Percentiles rank a stretch among this genome's conserved stretches.
Conservation (phyloP, 148 eudicot species). For the Diospyros lotus region DNA sequence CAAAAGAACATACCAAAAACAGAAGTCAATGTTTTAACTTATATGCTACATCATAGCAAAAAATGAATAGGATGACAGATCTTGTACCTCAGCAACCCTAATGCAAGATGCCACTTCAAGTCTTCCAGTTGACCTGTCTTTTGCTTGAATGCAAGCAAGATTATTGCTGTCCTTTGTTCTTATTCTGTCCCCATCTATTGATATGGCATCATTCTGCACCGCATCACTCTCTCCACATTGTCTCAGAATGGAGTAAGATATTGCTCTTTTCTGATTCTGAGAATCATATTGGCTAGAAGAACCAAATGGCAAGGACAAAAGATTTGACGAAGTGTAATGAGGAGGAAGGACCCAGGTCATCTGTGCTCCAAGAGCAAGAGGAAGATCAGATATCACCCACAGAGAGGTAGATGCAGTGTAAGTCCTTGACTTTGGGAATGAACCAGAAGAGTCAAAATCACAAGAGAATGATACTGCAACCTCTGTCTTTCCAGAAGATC, state of each 20-base stretch:
- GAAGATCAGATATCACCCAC: slow-evolving; percentile 73
- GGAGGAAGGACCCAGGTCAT: slow-evolving; percentile 95
- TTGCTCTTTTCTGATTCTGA: slow-evolving; percentile 37
- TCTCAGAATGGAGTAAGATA: slow-evolving; percentile 63
- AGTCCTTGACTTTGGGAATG: slow-evolving; percentile 40
- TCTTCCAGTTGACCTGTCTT: slow-evolving; percentile 69
- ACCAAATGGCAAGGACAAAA: slow-evolving; percentile 52
- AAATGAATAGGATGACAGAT: slow-evolving; percentile 5
- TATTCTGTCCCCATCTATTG: slow-evolving; percentile 56
- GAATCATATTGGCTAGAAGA: slow-evolving; percentile 35
- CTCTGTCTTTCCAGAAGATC: slow-evolving; percentile 63
- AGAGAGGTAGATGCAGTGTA: slow-evolving; percentile 58
- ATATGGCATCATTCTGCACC: slow-evolving; percentile 34
- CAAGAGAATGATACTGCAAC: slow-evolving; percentile 73
- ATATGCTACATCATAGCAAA: slow-evolving; percentile 1
- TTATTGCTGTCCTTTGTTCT: slow-evolving; percentile 48
- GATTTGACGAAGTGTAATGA: slow-evolving; percentile 64
- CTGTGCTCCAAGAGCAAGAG: slow-evolving; percentile 79
- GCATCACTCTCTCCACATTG: slow-evolving; percentile 37
- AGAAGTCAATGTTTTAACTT: neutral
- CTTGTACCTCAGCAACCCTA: slow-evolving; percentile 69
- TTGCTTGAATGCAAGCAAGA: slow-evolving; percentile 74
- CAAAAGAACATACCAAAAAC: neutral
- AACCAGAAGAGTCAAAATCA: slow-evolving; percentile 46
- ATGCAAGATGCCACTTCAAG: slow-evolving; percentile 77